Evolutionary conservation across 768 basidiomycete species (phyloP), one percentile per base, ranked within the genome.

Genomic region (Podaxis mareebaensis): DNA sequence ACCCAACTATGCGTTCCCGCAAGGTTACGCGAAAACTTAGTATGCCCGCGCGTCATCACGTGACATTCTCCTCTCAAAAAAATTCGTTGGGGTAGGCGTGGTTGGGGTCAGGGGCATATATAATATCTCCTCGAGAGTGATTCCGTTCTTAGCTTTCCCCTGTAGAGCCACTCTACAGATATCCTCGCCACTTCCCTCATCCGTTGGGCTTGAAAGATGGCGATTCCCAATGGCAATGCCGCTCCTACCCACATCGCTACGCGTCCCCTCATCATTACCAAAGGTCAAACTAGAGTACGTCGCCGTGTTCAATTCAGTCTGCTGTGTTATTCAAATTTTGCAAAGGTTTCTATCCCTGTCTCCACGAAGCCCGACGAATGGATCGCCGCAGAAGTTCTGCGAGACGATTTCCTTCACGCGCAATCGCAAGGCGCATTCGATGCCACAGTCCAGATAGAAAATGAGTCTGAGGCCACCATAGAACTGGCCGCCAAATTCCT

Each of bases 361-460:
- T 89, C 93, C 52, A 88, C 92, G n/a, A 78, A 80, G 42, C 66
- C 80, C 67, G 87, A 95, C 75, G 87, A 93, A 76, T 97, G 96
- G 95, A 93, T 95, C 72, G 85, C 88, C 59, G 95, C 95, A 57
- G 95, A 96, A 78, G 87, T 95, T 71, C 85, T 96, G 62, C 83
- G 91, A 70, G 95, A 97, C 71, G 92, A 95, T 64, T 98, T 96
- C 74, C 76, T 82, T 61, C 85, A 93, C 75, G 75, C 82, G 60
- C 85, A 86, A 72, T 80, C 80, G 36, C 82, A 80, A 73, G 84
- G 89, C 74, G 78, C 82, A 67, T 76, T 83, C 70, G 85, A 85
- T 72, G 79, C 78, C 60, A 78, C 82, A 58, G 75, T 74, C 28
- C 79, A 87, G 67, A 71, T 81, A 65, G 86, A 87, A 64, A 78